phyloP scores from a whole-genome alignment of 164 flowering plant genomes.

The Kalanchoe fedtschenkoi region DNA sequence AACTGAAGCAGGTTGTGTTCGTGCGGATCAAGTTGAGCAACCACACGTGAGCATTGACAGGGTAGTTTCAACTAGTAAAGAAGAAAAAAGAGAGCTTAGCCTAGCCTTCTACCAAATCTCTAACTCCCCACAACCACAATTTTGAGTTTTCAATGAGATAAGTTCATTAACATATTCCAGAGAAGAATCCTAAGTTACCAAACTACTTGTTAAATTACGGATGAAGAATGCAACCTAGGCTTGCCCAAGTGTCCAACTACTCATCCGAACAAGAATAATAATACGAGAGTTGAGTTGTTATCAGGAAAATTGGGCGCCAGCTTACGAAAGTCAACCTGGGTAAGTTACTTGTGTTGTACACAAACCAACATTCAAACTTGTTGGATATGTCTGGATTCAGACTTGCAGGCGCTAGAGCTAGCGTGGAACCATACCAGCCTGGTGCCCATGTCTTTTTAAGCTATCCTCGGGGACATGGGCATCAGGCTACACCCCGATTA shows the following conservation, averaged over 20 bases:
- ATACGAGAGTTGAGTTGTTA: not conserved
- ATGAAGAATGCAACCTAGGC: no score
- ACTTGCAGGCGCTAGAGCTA: no score
- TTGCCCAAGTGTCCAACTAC: not conserved
- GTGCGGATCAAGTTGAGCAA: constrained; percentile 1
- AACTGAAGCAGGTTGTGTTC: constrained; percentile 2
- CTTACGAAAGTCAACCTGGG: not conserved
- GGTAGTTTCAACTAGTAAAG: not conserved
- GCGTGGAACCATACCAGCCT: no score
- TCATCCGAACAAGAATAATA: not conserved
- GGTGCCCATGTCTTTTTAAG: no score
- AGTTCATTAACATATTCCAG: no score
- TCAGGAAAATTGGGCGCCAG: not conserved
- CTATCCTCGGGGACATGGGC: no score
- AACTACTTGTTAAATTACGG: not conserved
- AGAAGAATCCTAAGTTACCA: constrained; percentile 1
- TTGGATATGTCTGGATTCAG: not conserved
- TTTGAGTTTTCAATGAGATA: no score
- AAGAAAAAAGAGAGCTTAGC: not conserved
- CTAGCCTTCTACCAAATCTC: no score
- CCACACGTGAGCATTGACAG: constrained; percentile 2
- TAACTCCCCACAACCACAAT: no score
- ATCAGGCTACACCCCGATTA: no score
- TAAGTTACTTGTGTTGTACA: not conserved
- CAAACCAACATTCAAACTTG: not conserved